Evolutionary conservation across 768 basidiomycete species (phyloP).

Genomic region (Auricularia cornea): DNA sequence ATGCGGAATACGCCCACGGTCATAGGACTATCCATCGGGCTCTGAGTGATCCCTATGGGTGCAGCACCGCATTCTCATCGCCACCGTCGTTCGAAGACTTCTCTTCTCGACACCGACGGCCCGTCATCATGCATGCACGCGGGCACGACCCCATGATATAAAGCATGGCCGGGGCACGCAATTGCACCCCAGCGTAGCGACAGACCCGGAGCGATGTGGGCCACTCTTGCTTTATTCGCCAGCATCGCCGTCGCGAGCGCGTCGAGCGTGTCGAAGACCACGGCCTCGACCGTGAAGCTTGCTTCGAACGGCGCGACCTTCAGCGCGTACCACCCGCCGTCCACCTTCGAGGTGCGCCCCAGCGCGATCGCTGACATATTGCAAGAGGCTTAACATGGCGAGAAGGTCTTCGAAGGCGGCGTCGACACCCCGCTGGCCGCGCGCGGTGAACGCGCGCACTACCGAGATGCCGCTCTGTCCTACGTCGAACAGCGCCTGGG

Average conservation of each 20-base stretch:
- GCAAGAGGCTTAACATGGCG: background rate
- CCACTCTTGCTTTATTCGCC: background rate
- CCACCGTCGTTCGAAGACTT: too few relatives aligned
- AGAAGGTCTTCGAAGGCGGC: background rate
- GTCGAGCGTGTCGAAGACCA: background rate
- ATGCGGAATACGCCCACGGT: too few relatives aligned
- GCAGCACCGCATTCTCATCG: too few relatives aligned
- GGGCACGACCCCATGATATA: too few relatives aligned
- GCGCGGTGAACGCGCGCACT: background rate
- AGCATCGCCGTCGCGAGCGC: background rate
- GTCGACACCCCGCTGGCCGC: background rate
- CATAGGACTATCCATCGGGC: too few relatives aligned
- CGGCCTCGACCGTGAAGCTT: background rate
- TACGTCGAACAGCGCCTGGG: conserved; percentile 5
- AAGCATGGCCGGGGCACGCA: too few relatives aligned
- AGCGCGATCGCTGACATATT: background rate
- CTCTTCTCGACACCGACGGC: too few relatives aligned
- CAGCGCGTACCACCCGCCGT: conserved; percentile 2
- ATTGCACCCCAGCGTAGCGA: too few relatives aligned
- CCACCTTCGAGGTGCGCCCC: background rate
- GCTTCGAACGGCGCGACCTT: background rate
- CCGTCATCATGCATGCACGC: too few relatives aligned
- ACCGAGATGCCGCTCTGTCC: conserved; percentile 1
- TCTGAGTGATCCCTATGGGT: too few relatives aligned
- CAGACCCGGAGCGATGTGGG: too few relatives aligned